These are phyloP conservation scores for Solanum sitiens DNA, from an alignment of 257 asterid species.

Conservation along the genomic window DNA sequence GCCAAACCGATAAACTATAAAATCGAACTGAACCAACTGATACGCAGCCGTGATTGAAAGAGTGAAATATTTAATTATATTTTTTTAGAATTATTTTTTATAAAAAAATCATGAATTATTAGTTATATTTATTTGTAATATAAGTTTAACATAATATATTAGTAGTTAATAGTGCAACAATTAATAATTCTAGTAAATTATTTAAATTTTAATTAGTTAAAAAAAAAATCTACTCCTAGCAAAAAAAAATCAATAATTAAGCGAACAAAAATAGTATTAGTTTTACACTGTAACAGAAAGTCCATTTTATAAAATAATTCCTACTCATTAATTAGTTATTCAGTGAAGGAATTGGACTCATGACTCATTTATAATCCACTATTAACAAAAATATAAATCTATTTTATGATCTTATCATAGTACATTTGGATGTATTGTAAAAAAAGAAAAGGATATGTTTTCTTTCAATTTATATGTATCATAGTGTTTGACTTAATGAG, in stretches of 20 bases:
- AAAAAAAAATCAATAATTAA: no score
- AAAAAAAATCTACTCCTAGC: background rate
- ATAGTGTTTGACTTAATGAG: background rate
- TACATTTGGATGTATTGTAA: background rate
- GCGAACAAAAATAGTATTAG: background rate
- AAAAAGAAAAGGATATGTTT: background rate
- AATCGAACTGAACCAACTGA: no score
- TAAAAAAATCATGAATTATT: no score
- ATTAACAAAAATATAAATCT: background rate
- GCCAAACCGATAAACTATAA: no score
- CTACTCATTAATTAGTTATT: background rate
- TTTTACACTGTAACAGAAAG: background rate
- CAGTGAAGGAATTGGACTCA: background rate
- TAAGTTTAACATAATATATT: background rate
- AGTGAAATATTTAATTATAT: no score
- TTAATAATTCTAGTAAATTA: background rate
- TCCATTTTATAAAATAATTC: background rate
- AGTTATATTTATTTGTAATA: background rate
- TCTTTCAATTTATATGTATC: background rate
- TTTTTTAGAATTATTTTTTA: no score
- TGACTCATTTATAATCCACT: background rate
- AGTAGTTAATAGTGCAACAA: background rate
- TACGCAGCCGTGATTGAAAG: no score
- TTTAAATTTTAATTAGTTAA: background rate
- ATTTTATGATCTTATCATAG: background rate